Conservation (phyloP, 345 rosid species). For the Sonneratia alba region DNA sequence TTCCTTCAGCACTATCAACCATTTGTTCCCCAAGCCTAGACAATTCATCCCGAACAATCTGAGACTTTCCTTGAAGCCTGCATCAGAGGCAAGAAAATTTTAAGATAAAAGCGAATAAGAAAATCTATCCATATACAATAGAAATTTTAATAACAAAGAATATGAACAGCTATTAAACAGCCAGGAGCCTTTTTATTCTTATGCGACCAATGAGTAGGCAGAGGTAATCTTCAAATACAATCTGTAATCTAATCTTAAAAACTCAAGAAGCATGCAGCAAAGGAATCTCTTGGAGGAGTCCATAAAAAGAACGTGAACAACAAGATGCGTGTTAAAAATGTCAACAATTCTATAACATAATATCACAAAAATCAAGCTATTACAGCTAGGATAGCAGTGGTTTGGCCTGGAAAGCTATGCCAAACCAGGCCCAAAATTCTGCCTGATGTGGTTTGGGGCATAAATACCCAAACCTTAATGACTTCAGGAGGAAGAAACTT, state of each 20-base stretch:
- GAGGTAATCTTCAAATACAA: no score
- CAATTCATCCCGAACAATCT: constrained; percentile 75
- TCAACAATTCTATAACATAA: neutral
- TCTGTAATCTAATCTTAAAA: no score
- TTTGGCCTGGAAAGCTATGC: no score
- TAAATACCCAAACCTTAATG: no score
- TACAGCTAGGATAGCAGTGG: no score
- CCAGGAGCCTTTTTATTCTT: no score
- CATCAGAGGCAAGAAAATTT: neutral
- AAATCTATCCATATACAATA: neutral
- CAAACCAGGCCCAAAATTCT: no score
- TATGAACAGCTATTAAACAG: neutral
- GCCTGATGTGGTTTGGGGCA: no score
- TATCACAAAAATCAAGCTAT: neutral
- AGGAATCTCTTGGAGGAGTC: no score
- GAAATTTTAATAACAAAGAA: neutral
- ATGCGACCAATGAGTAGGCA: no score
- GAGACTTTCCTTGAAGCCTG: constrained; percentile 95
- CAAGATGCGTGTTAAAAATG: neutral
- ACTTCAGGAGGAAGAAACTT: no score
- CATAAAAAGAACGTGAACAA: neutral
- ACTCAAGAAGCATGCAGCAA: no score
- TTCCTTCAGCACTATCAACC: constrained; percentile 82
- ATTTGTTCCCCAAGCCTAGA: constrained; percentile 81
- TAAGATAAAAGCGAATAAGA: neutral